phyloP scores from a whole-genome alignment of 2,329 filamentous ascomycete species.

The Grosmannia serpens region DNA sequence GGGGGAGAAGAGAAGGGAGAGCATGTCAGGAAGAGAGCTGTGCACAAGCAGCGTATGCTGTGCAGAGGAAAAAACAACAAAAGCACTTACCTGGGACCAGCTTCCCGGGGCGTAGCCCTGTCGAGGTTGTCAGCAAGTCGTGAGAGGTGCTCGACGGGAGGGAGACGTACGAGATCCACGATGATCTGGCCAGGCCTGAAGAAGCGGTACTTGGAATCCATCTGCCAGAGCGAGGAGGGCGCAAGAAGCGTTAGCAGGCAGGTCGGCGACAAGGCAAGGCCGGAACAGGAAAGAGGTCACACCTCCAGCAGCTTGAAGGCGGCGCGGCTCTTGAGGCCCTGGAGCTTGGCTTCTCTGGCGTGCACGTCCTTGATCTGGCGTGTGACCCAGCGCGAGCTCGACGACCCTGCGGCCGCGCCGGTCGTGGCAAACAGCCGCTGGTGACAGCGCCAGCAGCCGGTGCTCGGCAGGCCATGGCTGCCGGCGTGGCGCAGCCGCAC shows the following conservation, averaged over 20 bases:
- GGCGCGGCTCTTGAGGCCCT: conserved; percentile 76
- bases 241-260: background rate
- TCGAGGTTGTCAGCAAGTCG: background rate
- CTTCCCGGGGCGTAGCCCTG: conserved; percentile 67
- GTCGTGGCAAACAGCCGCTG: background rate
- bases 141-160: background rate
- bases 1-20: background rate
- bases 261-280: background rate
- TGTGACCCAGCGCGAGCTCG: conserved; percentile 64
- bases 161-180: conserved; percentile 64
- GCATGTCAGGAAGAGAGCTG: background rate
- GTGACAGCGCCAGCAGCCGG: background rate
- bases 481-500: background rate
- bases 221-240: conserved; percentile 35
- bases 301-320: conserved; percentile 90
- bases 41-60: background rate
- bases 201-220: conserved; percentile 69
- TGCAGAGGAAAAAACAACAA: too few relatives aligned
- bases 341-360: conserved; percentile 62
- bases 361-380: conserved; percentile 66
- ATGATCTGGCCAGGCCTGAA: conserved; percentile 76
- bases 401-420: conserved; percentile 32
- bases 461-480: background rate
- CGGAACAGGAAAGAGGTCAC: too few relatives aligned
- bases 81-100: conserved; percentile 49